phyloP scores from a whole-genome alignment of 176 grass and related monocot genomes.

The barley (Hordeum vulgare) region MorexV3_pseudomolecules_assembly NC_058519.1:263872781-263873280 shows the following conservation, averaged over 20 bases:
- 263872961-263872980: background rate
- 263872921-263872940: conserved; percentile 10
- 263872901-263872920: background rate
- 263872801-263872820: background rate
- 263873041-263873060: conserved; percentile 18
- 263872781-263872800: too few species aligned
- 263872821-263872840: background rate
- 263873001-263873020: background rate
- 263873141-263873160: background rate
- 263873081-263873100: conserved; percentile 66
- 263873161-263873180: background rate
- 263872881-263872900: background rate
- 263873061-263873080: conserved; percentile 1
- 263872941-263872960: conserved; percentile 7
- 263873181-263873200: background rate
- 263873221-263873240: background rate
- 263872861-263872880: background rate
- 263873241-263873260: background rate
- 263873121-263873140: conserved; percentile 36
- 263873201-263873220: background rate
- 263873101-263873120: conserved; percentile 70
- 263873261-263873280: background rate
- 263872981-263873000: background rate
- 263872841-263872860: background rate
- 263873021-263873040: conserved; percentile 4